phyloP scores from a whole-genome alignment of 2,329 filamentous ascomycete genomes.

The Ilyonectria destructans region DNA sequence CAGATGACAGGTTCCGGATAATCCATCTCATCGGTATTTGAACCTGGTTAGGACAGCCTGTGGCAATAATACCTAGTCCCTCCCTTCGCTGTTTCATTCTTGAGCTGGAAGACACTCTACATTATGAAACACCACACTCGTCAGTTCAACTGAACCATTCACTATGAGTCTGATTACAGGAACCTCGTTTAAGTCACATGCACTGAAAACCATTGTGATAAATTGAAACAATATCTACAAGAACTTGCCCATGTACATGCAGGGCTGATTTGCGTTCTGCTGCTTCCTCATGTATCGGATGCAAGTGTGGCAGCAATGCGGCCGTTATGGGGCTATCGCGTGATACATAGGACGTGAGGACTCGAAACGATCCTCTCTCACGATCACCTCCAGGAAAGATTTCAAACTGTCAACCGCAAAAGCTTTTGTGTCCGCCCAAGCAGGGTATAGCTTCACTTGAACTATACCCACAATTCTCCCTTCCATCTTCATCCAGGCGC shows the following conservation, averaged over 20 bases:
- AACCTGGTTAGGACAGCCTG: not conserved
- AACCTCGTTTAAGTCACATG: not conserved
- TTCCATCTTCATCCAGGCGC: not conserved
- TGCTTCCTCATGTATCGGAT: not conserved
- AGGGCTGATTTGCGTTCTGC: not conserved
- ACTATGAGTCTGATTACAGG: not conserved
- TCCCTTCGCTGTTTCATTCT: not conserved
- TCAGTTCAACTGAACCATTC: not conserved
- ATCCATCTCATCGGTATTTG: not conserved
- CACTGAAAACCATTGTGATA: not conserved
- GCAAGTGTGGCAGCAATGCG: not conserved
- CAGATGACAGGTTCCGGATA: too few relatives aligned
- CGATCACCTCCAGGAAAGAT: slow-evolving; percentile 3
- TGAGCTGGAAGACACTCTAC: not conserved
- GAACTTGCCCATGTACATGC: not conserved
- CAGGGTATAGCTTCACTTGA: not conserved
- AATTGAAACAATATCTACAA: not conserved
- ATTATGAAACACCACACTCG: not conserved
- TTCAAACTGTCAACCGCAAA: not conserved
- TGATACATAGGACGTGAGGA: not conserved
- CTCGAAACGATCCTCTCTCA: not conserved
- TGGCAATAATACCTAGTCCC: too few relatives aligned
- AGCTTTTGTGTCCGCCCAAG: not conserved
- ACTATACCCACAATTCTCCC: not conserved
- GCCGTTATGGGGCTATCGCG: not conserved